A percentile compares a stretch with the other conserved stretches of the same genome.
These are phyloP conservation scores for Penstemon davidsonii DNA, from an alignment of 257 asterid genomes.

Conservation along the genomic window DNA sequence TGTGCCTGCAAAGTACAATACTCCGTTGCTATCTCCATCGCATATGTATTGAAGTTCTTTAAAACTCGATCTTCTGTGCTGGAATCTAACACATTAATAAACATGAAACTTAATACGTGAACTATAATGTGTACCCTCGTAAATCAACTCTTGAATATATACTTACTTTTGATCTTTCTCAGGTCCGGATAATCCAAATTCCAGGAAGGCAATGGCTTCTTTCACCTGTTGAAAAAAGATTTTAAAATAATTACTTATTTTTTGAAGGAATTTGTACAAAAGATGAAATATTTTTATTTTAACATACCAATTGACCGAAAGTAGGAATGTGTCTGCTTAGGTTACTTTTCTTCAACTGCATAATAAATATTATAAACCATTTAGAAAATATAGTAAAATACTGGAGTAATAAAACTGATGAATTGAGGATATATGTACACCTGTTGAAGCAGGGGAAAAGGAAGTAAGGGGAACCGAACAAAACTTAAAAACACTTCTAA, in stretches of 20 bases:
- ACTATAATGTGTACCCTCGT: not conserved
- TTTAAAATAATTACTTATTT: conserved; percentile 5
- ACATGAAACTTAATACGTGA: not conserved
- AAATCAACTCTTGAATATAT: not conserved
- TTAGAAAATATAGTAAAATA: conserved; percentile 6
- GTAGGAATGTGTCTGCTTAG: conserved; percentile 52
- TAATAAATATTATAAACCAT: conserved; percentile 22
- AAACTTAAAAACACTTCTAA: conserved; percentile 50
- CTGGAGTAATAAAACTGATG: not conserved
- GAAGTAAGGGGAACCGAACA: conserved; percentile 81
- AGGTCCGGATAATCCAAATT: conserved; percentile 46
- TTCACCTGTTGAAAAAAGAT: conserved; percentile 53
- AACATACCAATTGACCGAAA: conserved; percentile 61
- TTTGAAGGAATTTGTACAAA: conserved; percentile 14
- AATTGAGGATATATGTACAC: conserved; percentile 35
- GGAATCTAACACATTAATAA: conserved; percentile 54
- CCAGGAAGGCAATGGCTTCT: conserved; percentile 69
- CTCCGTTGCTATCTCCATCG: conserved; percentile 95
- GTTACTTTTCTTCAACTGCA: conserved; percentile 81
- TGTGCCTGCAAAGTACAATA: conserved; percentile 87
- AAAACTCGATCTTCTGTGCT: conserved; percentile 82
- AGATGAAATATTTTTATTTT: conserved; percentile 18
- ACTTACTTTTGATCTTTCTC: conserved; percentile 65
- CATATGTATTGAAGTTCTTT: conserved; percentile 92
- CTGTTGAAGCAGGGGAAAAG: conserved; percentile 59